Evolutionary conservation across 2,329 filamentous ascomycete genomes (phyloP).

Genomic region (Zasmidium citrigriseum): DNA sequence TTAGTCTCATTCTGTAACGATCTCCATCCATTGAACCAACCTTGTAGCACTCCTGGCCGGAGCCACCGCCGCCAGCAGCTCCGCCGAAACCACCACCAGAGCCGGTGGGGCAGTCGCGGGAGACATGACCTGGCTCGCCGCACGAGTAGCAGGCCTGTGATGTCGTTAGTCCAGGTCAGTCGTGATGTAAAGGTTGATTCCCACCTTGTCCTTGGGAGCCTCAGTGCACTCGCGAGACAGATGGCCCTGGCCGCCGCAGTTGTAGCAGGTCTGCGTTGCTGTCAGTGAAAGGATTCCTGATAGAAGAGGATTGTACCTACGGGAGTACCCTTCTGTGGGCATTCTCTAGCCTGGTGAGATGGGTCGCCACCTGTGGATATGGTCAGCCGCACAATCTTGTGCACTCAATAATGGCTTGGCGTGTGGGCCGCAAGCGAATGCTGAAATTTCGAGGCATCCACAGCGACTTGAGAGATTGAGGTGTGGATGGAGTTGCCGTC

Average conservation of each 20-base stretch:
- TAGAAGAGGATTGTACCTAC: conserved; percentile 13
- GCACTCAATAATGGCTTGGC: conserved; percentile 7
- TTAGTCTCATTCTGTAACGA: conserved; percentile 42
- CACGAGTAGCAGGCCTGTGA: conserved; percentile 58
- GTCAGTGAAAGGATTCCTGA: conserved; percentile 35
- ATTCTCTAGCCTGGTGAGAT: conserved; percentile 53
- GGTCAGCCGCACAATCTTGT: conserved; percentile 20
- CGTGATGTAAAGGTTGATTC: conserved; percentile 26
- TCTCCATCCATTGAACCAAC: conserved; percentile 2
- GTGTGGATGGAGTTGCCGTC: too few species aligned
- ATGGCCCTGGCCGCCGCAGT: conserved; percentile 52
- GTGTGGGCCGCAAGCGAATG: conserved; percentile 3
- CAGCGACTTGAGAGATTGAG: not conserved
- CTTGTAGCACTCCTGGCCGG: conserved; percentile 49
- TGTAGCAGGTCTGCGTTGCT: conserved; percentile 42
- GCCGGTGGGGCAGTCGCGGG: conserved; percentile 72
- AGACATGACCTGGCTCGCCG: conserved; percentile 85
- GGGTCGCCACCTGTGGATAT: conserved; percentile 47
- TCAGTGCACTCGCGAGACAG: conserved; percentile 83
- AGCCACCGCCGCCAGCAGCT: conserved; percentile 39
- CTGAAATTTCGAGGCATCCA: not conserved
- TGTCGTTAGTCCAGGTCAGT: conserved; percentile 34
- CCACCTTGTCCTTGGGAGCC: conserved; percentile 80
- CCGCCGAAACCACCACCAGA: conserved; percentile 49
- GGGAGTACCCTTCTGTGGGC: conserved; percentile 50